These are phyloP conservation scores for Pilaira anomala DNA, from an alignment of 192 early-diverging fungal species.

Conservation along the genomic window DNA sequence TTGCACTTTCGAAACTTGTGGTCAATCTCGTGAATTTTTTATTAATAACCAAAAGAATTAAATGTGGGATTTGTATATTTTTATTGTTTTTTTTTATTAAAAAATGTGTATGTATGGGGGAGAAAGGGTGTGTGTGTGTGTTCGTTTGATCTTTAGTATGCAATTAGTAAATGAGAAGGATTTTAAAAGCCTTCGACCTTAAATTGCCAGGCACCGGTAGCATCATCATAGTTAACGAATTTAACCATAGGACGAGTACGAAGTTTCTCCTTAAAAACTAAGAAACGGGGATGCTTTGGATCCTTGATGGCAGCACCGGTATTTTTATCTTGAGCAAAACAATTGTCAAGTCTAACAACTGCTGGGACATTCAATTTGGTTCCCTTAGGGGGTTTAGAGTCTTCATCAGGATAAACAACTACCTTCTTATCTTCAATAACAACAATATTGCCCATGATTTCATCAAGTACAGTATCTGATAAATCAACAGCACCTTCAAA, in stretches of 20 bases:
- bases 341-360: constrained; percentile 67
- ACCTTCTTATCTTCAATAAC: constrained; percentile 63
- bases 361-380: constrained; percentile 88
- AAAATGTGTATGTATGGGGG: too few species aligned
- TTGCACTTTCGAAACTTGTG: constrained; percentile 70
- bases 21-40: constrained; percentile 62
- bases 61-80: neutral
- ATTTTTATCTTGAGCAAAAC: constrained; percentile 82
- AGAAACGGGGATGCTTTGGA: constrained; percentile 63
- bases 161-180: too few species aligned
- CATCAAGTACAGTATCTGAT: constrained; percentile 48
- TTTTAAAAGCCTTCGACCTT: constrained; percentile 76
- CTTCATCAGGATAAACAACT: constrained; percentile 82
- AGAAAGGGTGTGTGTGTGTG: neutral
- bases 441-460: constrained; percentile 81
- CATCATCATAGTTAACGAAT: constrained; percentile 71
- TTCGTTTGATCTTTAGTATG: too few species aligned
- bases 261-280: constrained; percentile 67
- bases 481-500: constrained; percentile 87
- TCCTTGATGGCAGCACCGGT: constrained; percentile 66
- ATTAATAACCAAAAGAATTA: constrained; percentile 27
- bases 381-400: constrained; percentile 75
- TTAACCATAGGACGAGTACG: constrained; percentile 69
- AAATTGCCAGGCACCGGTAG: constrained; percentile 89
- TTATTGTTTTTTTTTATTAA: constrained; percentile 5